These are phyloP conservation scores for Rhodofomes roseus DNA, from an alignment of 1,284 basidiomycete genomes.

Conservation along the genomic window DNA sequence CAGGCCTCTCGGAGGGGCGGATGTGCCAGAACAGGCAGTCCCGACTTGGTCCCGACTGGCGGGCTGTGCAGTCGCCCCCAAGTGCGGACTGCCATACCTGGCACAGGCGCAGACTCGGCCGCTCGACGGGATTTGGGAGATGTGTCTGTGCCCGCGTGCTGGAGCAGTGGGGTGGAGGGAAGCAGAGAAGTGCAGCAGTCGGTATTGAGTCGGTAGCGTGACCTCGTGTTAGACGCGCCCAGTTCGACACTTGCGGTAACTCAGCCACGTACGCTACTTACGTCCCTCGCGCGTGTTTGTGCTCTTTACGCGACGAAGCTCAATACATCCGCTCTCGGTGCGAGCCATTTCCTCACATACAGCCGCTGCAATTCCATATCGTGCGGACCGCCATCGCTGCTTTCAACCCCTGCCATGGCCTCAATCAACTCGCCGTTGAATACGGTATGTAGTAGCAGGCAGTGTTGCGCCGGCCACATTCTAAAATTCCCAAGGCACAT, in stretches of 20 bases:
- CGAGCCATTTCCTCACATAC: not conserved
- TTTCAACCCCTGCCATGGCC: conserved; percentile 21
- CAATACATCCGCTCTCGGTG: not conserved
- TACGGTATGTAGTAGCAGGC: conserved; percentile 22
- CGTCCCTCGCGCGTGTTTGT: not conserved
- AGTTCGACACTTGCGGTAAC: not conserved
- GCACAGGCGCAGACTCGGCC: not conserved
- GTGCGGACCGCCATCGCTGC: not conserved
- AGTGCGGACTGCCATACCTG: too few relatives aligned
- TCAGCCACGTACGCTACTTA: not conserved
- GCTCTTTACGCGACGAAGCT: not conserved
- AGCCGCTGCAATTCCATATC: not conserved
- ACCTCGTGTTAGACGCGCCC: not conserved
- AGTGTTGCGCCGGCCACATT: not conserved
- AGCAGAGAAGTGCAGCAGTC: not conserved
- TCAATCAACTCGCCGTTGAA: conserved; percentile 31
- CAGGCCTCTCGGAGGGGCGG: not conserved
- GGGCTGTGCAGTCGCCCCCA: too few relatives aligned
- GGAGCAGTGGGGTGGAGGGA: not conserved
- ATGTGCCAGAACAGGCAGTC: not conserved
- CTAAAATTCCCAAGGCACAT: conserved; percentile 53
- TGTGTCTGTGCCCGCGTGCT: not conserved
- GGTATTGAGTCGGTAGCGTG: not conserved
- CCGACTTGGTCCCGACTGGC: not conserved
- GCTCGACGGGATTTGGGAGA: not conserved